A percentile compares a stretch with the other conserved stretches of the same genome.
These are phyloP conservation scores for Castanea sativa DNA, from an alignment of 306 rosid species.

Conservation along the genomic window DNA sequence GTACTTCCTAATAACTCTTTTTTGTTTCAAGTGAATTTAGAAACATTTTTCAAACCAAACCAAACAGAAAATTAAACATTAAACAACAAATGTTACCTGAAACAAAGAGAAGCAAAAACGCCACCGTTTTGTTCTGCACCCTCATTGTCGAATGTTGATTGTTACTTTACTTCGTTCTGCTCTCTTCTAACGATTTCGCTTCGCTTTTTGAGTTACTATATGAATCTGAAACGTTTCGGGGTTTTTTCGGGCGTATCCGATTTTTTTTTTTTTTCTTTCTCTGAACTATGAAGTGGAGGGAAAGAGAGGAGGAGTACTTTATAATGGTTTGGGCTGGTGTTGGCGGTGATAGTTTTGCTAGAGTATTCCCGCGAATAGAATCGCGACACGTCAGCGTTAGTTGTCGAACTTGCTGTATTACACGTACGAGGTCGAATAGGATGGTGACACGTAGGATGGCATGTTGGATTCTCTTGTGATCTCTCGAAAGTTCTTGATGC, in stretches of 20 bases:
- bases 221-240: background rate
- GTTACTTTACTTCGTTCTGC: background rate
- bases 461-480: background rate
- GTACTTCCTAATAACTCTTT: no score
- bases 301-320: background rate
- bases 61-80: background rate
- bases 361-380: background rate
- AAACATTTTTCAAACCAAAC: background rate
- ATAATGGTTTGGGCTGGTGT: background rate
- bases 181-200: background rate
- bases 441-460: background rate
- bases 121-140: slow-evolving; percentile 25
- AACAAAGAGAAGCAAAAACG: slow-evolving; percentile 33
- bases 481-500: slow-evolving; percentile 29
- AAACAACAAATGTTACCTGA: slow-evolving; percentile 19
- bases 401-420: background rate
- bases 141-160: background rate
- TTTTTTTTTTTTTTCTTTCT: background rate
- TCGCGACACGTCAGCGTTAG: background rate
- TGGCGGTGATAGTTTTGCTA: background rate
- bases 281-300: background rate
- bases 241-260: background rate
- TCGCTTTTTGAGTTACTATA: background rate
- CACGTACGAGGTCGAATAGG: background rate
- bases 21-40: no score